These are phyloP conservation scores for Chrysosporium queenslandicum DNA, from an alignment of 2,329 filamentous ascomycete genomes.

Conservation along the genomic window DNA sequence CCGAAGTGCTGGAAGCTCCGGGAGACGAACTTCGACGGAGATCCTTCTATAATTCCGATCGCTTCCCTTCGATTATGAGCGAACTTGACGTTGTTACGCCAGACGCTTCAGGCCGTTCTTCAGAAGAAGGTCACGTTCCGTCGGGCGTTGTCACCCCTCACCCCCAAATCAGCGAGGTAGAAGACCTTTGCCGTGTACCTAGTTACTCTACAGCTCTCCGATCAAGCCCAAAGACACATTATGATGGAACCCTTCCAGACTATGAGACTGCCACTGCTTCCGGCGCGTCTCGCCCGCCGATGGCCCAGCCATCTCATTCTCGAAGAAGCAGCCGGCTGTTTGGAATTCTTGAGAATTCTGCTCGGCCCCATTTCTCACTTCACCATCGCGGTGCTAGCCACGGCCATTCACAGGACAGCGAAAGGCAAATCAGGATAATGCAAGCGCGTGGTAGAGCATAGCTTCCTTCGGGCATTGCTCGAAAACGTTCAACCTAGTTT, in stretches of 20 bases:
- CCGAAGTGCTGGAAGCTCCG: conserved; percentile 10
- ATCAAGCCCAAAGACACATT: conserved; percentile 49
- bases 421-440: conserved; percentile 32
- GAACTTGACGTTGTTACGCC: conserved; percentile 11
- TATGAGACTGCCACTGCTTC: conserved; percentile 44
- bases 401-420: conserved; percentile 28
- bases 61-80: conserved; percentile 27
- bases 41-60: conserved; percentile 15
- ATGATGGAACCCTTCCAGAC: conserved; percentile 50
- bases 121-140: conserved; percentile 40
- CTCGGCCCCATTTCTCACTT: conserved; percentile 22
- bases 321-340: conserved; percentile 6
- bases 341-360: conserved; percentile 10
- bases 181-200: conserved; percentile 60
- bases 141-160: conserved; percentile 36
- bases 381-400: conserved; percentile 22
- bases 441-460: conserved; percentile 28
- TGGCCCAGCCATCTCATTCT: background rate
- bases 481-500: background rate
- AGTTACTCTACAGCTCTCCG: conserved; percentile 67
- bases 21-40: conserved; percentile 21
- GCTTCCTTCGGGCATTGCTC: conserved; percentile 3
- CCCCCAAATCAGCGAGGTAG: conserved; percentile 46
- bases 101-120: conserved; percentile 36
- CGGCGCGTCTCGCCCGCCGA: conserved; percentile 1